A percentile compares a stretch with the other conserved stretches of the same genome.
These are phyloP conservation scores for Tarenaya hassleriana DNA, from an alignment of 345 rosid genomes.

Conservation along the genomic window DNA sequence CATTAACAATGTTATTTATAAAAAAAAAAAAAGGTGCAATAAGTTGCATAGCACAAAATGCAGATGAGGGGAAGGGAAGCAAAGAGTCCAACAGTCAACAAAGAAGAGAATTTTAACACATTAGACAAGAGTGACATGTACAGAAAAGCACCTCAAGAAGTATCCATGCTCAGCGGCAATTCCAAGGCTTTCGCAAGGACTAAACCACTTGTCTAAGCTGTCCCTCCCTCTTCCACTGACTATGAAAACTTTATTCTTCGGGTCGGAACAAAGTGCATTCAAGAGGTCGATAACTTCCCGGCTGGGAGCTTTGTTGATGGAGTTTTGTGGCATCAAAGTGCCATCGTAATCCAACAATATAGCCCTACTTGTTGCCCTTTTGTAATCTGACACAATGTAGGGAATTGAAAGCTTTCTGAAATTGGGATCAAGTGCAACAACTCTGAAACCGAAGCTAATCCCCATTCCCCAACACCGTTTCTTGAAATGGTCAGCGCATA, in stretches of 20 bases:
- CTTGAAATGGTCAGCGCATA: constrained; percentile 37
- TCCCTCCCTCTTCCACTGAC: constrained; percentile 41
- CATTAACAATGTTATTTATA: constrained; percentile 1
- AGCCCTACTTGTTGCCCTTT: constrained; percentile 34
- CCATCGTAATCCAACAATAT: constrained; percentile 36
- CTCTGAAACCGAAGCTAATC: constrained; percentile 35
- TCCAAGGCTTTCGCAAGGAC: constrained; percentile 31
- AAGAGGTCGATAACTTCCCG: constrained; percentile 32
- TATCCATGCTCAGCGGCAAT: constrained; percentile 39
- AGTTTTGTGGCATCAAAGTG: constrained; percentile 36
- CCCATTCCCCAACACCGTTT: constrained; percentile 40
- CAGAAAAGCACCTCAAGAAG: constrained; percentile 26
- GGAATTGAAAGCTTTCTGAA: constrained; percentile 38
- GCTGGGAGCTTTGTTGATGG: constrained; percentile 35
- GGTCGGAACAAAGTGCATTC: constrained; percentile 30
- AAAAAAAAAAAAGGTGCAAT: neutral
- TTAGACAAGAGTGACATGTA: neutral
- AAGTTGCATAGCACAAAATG: constrained; percentile 1
- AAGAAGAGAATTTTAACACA: too few relatives aligned
- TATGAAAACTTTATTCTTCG: constrained; percentile 27
- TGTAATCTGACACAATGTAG: constrained; percentile 36
- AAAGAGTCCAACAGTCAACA: too few relatives aligned
- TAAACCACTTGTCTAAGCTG: constrained; percentile 34
- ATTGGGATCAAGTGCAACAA: constrained; percentile 35
- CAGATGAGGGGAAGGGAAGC: neutral